Evolutionary conservation across 2,329 filamentous ascomycete species (phyloP), one percentile per base, ranked within the genome.

Genomic region (Talaromyces marneffei): DNA sequence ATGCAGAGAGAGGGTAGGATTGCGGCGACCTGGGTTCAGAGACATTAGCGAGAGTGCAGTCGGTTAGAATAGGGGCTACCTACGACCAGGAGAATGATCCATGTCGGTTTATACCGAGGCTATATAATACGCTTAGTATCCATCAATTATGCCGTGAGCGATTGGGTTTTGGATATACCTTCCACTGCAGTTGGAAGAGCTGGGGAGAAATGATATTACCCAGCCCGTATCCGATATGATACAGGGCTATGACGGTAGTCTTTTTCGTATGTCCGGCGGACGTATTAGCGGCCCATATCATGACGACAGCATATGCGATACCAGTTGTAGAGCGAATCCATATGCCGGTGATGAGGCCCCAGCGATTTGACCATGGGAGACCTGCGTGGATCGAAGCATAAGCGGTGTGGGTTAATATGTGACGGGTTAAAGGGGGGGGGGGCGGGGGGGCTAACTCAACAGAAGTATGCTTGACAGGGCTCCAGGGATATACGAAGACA

Each of bases 131-230:
- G 0, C 29, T 50, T 25, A 27, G 31, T 31, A 4, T 42, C 55
- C 31, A 18, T 46, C 31, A 23, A 50, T 39, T 14, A 50, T 4
- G 3, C n/a, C 33, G 7, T 27, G 25, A 14, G 23, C 6, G 18
- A 54, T 3, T 7, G 1, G 0, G 6, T 6, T 6, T 2, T 2
- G 14, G 10, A 60, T 60, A 20, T 20, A 68, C 66, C 56, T 70
- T 73, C 55, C 74, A 73, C 2, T 70, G 64, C 2, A 71, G 69
- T 57, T 73, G 71, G 60, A 79, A 79, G 0, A 75, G 74, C 59
- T 78, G 75, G 1, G 76, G 77, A 0, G 71, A 74, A 44, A 79
- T 78, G 44, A 78, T 77, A 63, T 78, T 79, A 9, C 77, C 77
- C 10, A 77, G 66, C 0, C 72, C 73, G 53, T 77, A 76, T 2